Conservation (phyloP, 129 eudicot genomes). For the Chrysanthemum makinoi region DNA sequence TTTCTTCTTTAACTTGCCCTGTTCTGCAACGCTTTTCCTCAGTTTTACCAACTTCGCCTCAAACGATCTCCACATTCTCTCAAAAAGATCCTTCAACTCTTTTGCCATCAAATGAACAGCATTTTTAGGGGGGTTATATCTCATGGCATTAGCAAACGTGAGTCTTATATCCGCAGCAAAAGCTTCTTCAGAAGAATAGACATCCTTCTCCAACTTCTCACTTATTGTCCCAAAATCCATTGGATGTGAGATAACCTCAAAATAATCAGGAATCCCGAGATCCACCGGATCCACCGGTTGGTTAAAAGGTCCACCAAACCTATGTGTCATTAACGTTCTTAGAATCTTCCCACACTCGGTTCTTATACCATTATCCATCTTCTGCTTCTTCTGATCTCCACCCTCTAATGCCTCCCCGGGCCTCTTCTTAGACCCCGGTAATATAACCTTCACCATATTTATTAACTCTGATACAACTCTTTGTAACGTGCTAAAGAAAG, state of each 20-base stretch:
- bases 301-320: slow-evolving; percentile 29
- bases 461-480: background rate
- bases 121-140: slow-evolving; percentile 54
- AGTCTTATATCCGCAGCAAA: slow-evolving; percentile 65
- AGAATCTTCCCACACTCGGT: slow-evolving; percentile 48
- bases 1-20: background rate
- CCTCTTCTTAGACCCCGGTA: slow-evolving; percentile 44
- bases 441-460: slow-evolving; percentile 31
- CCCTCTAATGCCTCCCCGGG: slow-evolving; percentile 35
- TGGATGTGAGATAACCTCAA: slow-evolving; percentile 47
- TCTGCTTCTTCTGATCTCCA: slow-evolving; percentile 47
- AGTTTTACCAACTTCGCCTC: slow-evolving; percentile 33
- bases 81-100: slow-evolving; percentile 41
- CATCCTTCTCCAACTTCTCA: slow-evolving; percentile 40
- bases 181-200: slow-evolving; percentile 46
- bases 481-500: slow-evolving; percentile 11
- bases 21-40: slow-evolving; percentile 13
- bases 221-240: slow-evolving; percentile 79
- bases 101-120: slow-evolving; percentile 45
- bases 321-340: slow-evolving; percentile 46
- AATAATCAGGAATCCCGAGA: slow-evolving; percentile 64
- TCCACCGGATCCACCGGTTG: slow-evolving; percentile 68
- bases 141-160: slow-evolving; percentile 79
- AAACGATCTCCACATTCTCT: slow-evolving; percentile 40
- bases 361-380: slow-evolving; percentile 46